phyloP scores from a whole-genome alignment of 1,284 basidiomycete genomes.

The Xanthoconium separans region DNA sequence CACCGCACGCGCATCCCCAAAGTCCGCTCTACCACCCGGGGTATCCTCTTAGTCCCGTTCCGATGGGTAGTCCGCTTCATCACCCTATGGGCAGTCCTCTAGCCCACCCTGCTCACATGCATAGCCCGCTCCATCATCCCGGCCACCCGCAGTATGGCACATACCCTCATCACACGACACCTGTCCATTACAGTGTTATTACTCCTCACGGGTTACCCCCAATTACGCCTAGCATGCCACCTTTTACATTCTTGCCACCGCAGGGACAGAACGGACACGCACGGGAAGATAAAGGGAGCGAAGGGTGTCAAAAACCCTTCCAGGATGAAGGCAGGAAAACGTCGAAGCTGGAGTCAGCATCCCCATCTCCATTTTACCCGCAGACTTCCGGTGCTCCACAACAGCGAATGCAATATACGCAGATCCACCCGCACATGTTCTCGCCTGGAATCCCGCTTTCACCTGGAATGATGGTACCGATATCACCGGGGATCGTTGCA shows the following conservation, averaged over 20 bases:
- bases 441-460: constrained; percentile 34
- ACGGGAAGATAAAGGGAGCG: constrained; percentile 3
- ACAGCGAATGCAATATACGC: constrained; percentile 24
- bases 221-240: constrained; percentile 78
- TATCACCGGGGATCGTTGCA: constrained; percentile 28
- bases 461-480: constrained; percentile 28
- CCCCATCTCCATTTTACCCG: constrained; percentile 13
- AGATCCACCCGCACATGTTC: constrained; percentile 28
- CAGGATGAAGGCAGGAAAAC: constrained; percentile 10
- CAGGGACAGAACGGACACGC: constrained; percentile 20
- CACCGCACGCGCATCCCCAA: constrained; percentile 33
- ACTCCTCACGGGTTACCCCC: constrained; percentile 72
- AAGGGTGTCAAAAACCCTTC: constrained; percentile 1
- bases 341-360: constrained; percentile 8
- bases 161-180: constrained; percentile 38
- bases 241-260: constrained; percentile 65
- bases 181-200: constrained; percentile 38
- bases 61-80: constrained; percentile 32
- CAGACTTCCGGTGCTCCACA: constrained; percentile 16
- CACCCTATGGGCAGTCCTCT: constrained; percentile 32
- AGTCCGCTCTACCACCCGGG: constrained; percentile 38
- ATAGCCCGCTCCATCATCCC: constrained; percentile 42
- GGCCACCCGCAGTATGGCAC: constrained; percentile 32
- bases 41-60: constrained; percentile 28
- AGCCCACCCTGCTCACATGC: constrained; percentile 30